Conservation (phyloP, 306 rosid species). For the Betula pendula region DNA sequence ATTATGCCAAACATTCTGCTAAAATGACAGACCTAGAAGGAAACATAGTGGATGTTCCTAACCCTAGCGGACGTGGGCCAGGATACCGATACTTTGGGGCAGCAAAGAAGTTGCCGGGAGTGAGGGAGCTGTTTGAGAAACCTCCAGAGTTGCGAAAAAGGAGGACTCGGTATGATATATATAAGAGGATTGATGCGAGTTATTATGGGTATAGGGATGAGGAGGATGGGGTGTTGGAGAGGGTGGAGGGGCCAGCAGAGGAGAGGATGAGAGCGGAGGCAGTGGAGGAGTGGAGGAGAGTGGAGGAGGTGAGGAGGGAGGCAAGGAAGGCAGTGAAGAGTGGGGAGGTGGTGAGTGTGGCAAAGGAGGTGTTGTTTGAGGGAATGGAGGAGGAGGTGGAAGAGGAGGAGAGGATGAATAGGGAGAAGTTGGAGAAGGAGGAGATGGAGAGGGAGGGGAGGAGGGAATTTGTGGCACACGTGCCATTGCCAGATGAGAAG, state of each 20-base stretch:
- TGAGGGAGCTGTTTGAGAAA: conserved; percentile 80
- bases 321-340: conserved; percentile 83
- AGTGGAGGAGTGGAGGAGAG: conserved; percentile 66
- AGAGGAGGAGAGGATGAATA: conserved; percentile 72
- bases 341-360: conserved; percentile 68
- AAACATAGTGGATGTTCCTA: conserved; percentile 89
- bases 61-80: conserved; percentile 91
- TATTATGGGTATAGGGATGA: conserved; percentile 91
- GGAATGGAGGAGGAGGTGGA: conserved; percentile 72
- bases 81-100: conserved; percentile 94
- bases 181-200: conserved; percentile 78
- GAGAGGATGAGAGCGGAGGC: conserved; percentile 60
- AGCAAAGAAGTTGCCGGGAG: conserved; percentile 85
- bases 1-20: conserved; percentile 59
- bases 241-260: conserved; percentile 69
- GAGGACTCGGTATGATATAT: conserved; percentile 81
- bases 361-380: conserved; percentile 59
- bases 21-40: conserved; percentile 97
- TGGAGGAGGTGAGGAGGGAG: conserved; percentile 76
- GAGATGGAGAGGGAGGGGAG: conserved; percentile 45
- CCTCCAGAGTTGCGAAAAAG: conserved; percentile 84
- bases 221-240: conserved; percentile 78
- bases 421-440: conserved; percentile 44
- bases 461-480: conserved; percentile 81
- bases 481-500: conserved; percentile 81